Conservation (phyloP, 805 yeast species). For the Candida nanaspora region DNA sequence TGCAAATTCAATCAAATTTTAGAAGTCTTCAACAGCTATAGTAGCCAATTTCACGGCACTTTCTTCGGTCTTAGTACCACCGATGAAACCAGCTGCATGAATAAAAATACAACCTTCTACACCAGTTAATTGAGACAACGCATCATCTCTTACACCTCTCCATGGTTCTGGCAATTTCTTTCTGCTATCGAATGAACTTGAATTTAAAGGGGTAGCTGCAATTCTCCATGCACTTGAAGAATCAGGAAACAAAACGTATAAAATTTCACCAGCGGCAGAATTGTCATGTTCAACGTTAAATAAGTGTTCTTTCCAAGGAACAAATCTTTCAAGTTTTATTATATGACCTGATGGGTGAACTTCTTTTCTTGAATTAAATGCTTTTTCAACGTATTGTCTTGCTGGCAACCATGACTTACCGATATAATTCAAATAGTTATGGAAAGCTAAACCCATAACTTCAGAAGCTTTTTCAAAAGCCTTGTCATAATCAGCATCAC, state of each 20-base stretch:
- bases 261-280: conserved; percentile 44
- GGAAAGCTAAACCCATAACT: conserved; percentile 79
- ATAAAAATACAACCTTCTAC: conserved; percentile 83
- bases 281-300: conserved; percentile 62
- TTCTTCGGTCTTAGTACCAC: conserved; percentile 80
- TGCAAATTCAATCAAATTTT: too few species aligned
- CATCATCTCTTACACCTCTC: conserved; percentile 95
- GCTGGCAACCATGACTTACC: conserved; percentile 94
- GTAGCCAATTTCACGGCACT: conserved; percentile 72
- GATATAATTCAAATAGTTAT: conserved; percentile 54
- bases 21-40: conserved; percentile 21
- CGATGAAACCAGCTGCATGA: conserved; percentile 96
- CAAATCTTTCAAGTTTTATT: conserved; percentile 63
- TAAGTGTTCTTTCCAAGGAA: conserved; percentile 95
- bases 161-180: conserved; percentile 82
- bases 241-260: conserved; percentile 79
- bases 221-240: conserved; percentile 73
- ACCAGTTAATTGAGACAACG: conserved; percentile 65
- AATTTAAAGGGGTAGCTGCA: conserved; percentile 81
- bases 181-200: conserved; percentile 77
- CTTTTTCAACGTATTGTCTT: conserved; percentile 63
- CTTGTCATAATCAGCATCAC: conserved; percentile 58
- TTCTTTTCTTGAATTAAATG: conserved; percentile 53
- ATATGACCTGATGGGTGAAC: conserved; percentile 69
- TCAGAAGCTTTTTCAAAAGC: conserved; percentile 65